Base-by-base conservation (phyloP, 2,329 filamentous ascomycete species). In the Byssoonygena ceratinophila region DNA sequence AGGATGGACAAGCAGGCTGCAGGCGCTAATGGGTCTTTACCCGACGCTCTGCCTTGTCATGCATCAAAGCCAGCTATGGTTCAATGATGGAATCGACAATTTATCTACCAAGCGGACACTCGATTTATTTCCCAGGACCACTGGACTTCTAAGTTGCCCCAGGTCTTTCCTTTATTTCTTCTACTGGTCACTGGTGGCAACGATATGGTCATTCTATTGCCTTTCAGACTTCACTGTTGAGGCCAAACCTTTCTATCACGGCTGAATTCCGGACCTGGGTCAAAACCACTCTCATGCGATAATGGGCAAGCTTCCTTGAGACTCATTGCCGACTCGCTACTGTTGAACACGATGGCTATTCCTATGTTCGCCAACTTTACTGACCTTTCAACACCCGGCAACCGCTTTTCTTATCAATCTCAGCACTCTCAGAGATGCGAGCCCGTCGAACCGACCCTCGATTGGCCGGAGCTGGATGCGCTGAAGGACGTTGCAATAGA, bases 391-490 rank as follows among this genome's bases (percentile, higher is more conserved):
- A 18, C 11, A 9, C 22, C 40, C 4, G 7, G 14, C 16, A 45
- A 18, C 9, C 37, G 16, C 12, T 39, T 37, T 8, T 39, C 39
- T 22, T 20, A 51, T 14, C 12, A 12, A 22, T 45, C 49, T 27
- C 20, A 16, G 45, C 49, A 23, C 4, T 29, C 27, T 29, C 5
- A 29, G 9, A n/a, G n/a, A 23, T 23, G 14, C 14, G 48, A 44
- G 4, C 9, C 29, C 8, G 49, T 22, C 12, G 40, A 36, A n/a
- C 14, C 49, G 23, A 29, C 55, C 9, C 41, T 41, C 6, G 53
- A 55, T 51, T 59, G 57, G 57, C 56, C 54, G n/a, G 37, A 46
- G 20, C 23, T 56, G 25, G 43, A 48, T 11, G 47, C 40, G 12
- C 23, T 55, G 32, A 45, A 52, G 25, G 54, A 56, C 18, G 18